Evolutionary conservation across 306 rosid genomes (phyloP).

Genomic region (Cicer pinnatifidum): DNA sequence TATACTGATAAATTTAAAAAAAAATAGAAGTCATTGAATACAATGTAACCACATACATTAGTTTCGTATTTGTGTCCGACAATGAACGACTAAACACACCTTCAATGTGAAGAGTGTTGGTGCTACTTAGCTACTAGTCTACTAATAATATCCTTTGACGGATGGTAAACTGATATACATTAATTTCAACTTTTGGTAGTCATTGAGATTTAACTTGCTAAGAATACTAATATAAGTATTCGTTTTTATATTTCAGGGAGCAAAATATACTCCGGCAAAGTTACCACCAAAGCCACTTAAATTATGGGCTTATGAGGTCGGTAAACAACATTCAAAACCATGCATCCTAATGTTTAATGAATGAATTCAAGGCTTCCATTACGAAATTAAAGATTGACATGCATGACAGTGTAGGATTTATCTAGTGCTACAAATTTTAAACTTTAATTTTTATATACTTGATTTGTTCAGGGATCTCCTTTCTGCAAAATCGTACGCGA

Average conservation of each 20-base stretch:
- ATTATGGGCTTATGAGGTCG: constrained; percentile 97
- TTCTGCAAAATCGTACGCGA: constrained; percentile 97
- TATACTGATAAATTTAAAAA: too few relatives aligned
- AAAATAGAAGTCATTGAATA: too few relatives aligned
- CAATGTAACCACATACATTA: too few relatives aligned
- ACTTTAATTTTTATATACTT: constrained; percentile 42
- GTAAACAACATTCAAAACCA: constrained; percentile 35
- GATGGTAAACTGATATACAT: not conserved
- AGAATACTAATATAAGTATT: not conserved
- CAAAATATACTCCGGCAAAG: constrained; percentile 71
- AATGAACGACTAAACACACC: too few relatives aligned
- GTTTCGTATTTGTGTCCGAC: too few relatives aligned
- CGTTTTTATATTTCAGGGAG: constrained; percentile 61
- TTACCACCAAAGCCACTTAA: constrained; percentile 84
- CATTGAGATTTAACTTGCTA: constrained; percentile 27
- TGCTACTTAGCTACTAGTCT: too few relatives aligned
- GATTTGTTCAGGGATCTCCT: constrained; percentile 84
- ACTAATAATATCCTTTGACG: not conserved
- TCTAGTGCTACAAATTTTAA: constrained; percentile 18
- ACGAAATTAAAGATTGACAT: constrained; percentile 24
- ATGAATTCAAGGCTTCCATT: constrained; percentile 11
- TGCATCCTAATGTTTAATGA: constrained; percentile 23
- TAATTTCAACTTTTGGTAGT: constrained; percentile 3
- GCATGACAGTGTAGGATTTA: constrained; percentile 31
- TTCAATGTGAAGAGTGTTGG: too few relatives aligned